These are phyloP conservation scores for Saccharomycopsis schoenii DNA, from an alignment of 805 yeast genomes.

Conservation along the genomic window DNA sequence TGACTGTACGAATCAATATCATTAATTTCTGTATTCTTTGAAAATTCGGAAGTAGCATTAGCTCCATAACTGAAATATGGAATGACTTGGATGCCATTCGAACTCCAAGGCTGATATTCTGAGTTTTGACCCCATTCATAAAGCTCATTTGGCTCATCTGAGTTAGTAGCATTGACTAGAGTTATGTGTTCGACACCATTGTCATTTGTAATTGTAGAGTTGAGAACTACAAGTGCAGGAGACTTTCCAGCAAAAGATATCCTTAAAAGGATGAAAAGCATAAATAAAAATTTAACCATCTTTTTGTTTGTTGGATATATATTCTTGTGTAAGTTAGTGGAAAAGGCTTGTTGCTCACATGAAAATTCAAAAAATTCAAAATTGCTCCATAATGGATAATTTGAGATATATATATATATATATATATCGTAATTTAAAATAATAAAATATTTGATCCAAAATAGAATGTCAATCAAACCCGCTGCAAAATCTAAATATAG, in stretches of 20 bases:
- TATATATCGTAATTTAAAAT: no score
- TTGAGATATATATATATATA: no score
- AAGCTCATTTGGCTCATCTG: not conserved
- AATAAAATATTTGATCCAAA: not conserved
- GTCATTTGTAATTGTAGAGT: not conserved
- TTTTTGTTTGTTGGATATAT: not conserved
- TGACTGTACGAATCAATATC: slow-evolving; percentile 8
- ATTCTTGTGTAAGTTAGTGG: no score
- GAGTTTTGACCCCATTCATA: slow-evolving; percentile 8
- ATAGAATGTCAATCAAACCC: not conserved
- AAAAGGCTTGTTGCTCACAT: no score
- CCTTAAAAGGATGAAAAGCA: not conserved
- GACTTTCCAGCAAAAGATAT: not conserved
- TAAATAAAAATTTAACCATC: not conserved
- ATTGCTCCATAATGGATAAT: no score
- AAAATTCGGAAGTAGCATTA: slow-evolving; percentile 11
- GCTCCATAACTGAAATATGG: slow-evolving; percentile 17
- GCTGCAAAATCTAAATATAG: not conserved
- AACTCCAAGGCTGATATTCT: slow-evolving; percentile 12
- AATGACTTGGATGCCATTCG: slow-evolving; percentile 12
- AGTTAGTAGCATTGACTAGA: slow-evolving; percentile 1
- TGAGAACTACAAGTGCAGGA: not conserved
- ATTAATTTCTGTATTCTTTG: not conserved
- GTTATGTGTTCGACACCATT: slow-evolving; percentile 11
- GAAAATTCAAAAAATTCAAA: no score